Conservation (phyloP, 768 basidiomycete genomes). For the Termitomyces sp. region DNA sequence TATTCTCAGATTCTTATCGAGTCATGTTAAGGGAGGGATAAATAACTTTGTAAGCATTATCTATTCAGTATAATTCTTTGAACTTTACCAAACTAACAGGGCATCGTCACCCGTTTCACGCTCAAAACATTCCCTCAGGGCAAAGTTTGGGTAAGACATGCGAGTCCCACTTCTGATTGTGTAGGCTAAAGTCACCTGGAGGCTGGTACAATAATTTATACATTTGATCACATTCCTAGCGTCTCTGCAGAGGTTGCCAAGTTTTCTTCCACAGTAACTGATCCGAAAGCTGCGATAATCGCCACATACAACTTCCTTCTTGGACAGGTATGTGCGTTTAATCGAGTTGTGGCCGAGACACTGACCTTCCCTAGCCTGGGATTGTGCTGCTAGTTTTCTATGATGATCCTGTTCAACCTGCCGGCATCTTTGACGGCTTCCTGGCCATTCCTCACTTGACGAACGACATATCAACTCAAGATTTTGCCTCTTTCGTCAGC, state of each 20-base stretch:
- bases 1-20: background rate
- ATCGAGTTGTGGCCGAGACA: background rate
- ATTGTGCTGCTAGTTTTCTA: slow-evolving; percentile 46
- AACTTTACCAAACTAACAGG: slow-evolving; percentile 20
- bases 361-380: slow-evolving; percentile 1
- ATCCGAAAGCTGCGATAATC: slow-evolving; percentile 47
- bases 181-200: slow-evolving; percentile 12
- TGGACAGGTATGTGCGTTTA: slow-evolving; percentile 23
- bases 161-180: background rate
- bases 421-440: slow-evolving; percentile 47
- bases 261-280: slow-evolving; percentile 34
- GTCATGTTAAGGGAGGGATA: slow-evolving; percentile 40
- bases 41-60: slow-evolving; percentile 47
- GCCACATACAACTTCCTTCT: slow-evolving; percentile 35
- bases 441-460: slow-evolving; percentile 34
- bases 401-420: slow-evolving; percentile 43
- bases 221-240: slow-evolving; percentile 14
- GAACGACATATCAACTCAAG: slow-evolving; percentile 32
- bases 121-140: slow-evolving; percentile 48
- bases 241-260: slow-evolving; percentile 31
- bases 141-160: slow-evolving; percentile 48
- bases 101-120: slow-evolving; percentile 55
- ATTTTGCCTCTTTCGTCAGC: slow-evolving; percentile 35
- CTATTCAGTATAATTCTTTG: background rate
- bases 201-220: slow-evolving; percentile 43